Conservation (phyloP, 1,139 yeast species). For the Debaryomycetaceae sp. region DNA sequence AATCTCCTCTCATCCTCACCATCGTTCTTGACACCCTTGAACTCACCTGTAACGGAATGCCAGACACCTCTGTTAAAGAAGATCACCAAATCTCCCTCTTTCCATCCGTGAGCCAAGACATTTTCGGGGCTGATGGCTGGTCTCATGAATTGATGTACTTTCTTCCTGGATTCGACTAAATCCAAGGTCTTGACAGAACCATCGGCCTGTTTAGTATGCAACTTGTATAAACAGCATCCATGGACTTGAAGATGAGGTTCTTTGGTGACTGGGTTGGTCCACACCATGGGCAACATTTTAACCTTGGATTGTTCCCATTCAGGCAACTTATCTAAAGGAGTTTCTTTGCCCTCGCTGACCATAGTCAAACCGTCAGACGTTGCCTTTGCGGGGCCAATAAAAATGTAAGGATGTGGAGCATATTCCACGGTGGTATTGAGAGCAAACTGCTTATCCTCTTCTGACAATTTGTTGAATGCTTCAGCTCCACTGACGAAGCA, state of each 20-base stretch:
- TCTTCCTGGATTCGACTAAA: conserved; percentile 68
- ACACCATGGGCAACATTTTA: conserved; percentile 76
- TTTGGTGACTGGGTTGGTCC: conserved; percentile 90
- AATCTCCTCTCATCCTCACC: conserved; percentile 71
- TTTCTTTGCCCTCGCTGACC: conserved; percentile 76
- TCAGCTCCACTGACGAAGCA: conserved; percentile 80
- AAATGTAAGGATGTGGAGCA: conserved; percentile 90
- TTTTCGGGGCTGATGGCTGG: conserved; percentile 77
- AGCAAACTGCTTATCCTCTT: conserved; percentile 70
- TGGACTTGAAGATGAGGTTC: conserved; percentile 81
- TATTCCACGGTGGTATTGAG: conserved; percentile 74
- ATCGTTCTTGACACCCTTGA: conserved; percentile 41
- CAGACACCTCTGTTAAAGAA: conserved; percentile 86
- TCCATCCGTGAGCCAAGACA: conserved; percentile 81
- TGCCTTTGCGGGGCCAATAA: conserved; percentile 75
- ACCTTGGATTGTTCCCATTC: conserved; percentile 76
- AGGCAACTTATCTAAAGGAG: conserved; percentile 64
- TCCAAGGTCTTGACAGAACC: conserved; percentile 49
- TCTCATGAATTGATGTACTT: conserved; percentile 69
- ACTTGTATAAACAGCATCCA: conserved; percentile 75
- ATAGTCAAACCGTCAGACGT: conserved; percentile 83
- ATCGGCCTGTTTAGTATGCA: conserved; percentile 55
- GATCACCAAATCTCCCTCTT: conserved; percentile 76
- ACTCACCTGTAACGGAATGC: conserved; percentile 89
- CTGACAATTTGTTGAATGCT: conserved; percentile 64